Conservation (phyloP, 2,329 filamentous ascomycete species). For the Madurella mycetomatis region DNA sequence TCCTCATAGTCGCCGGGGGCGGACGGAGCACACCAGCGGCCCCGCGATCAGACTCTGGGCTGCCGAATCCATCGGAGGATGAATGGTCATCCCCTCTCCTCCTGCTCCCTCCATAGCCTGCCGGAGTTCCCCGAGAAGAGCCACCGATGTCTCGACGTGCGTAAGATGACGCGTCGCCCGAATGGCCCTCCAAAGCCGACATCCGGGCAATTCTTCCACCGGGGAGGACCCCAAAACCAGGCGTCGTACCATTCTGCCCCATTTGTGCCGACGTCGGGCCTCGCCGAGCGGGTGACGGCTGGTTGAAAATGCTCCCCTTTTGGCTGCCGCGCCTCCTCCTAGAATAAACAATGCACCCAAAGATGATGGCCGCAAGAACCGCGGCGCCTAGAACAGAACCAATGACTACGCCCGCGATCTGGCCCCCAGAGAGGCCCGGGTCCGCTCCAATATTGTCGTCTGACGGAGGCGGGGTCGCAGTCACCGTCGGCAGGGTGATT, state of each 20-base stretch:
- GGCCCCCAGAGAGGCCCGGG: constrained; percentile 65
- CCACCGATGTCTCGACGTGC: constrained; percentile 41
- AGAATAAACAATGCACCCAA: constrained; percentile 60
- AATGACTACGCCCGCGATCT: constrained; percentile 86
- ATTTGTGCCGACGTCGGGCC: constrained; percentile 41
- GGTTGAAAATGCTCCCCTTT: constrained; percentile 77
- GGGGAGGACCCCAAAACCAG: constrained; percentile 70
- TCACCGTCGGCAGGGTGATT: constrained; percentile 53
- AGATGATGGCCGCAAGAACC: constrained; percentile 46
- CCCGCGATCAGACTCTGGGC: constrained; percentile 63
- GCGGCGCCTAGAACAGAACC: constrained; percentile 69
- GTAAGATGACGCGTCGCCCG: constrained; percentile 55
- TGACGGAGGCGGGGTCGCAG: constrained; percentile 41
- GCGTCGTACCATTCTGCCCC: constrained; percentile 32
- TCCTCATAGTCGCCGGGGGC: constrained; percentile 57
- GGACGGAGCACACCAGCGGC: constrained; percentile 51
- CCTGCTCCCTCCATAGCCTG: constrained; percentile 44
- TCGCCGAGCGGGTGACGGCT: constrained; percentile 69
- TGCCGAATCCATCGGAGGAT: constrained; percentile 69
- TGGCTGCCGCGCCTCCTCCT: constrained; percentile 57
- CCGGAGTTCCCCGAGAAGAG: constrained; percentile 43
- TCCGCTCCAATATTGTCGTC: constrained; percentile 37
- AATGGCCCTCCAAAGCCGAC: constrained; percentile 82
- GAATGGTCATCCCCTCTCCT: constrained; percentile 53
- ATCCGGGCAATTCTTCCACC: constrained; percentile 91